Base-by-base conservation (phyloP, 805 yeast genomes). In the Candida pini region DNA sequence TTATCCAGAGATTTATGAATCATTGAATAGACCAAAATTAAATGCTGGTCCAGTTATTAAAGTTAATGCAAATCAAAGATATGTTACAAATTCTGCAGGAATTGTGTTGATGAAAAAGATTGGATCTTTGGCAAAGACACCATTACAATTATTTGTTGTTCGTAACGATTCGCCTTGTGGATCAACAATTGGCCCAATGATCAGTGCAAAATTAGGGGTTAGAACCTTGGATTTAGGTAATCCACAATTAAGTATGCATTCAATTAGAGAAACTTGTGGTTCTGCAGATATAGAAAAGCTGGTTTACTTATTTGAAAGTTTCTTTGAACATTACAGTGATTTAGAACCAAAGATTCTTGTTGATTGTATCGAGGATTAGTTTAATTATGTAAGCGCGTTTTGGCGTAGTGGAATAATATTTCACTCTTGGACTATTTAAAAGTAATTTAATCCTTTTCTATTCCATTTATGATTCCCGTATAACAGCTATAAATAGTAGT, bases 141-240 rank as follows among this genome's bases (percentile, higher is more conserved):
- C 97, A 13, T 61, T 90, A 42, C 98, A 90, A 60, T 60, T 88
- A 37, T 87, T 90, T 63, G 97, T 89, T n/a, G 95, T 83, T 18
- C 74, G 90, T 36, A 92, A 90, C 57, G 95, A 84, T 53, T 78
- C 94, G 3, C 86, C 96, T 3, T 90, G 97, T 62, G 98, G 98
- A 3, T 81, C 95, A 2, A 90, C 98, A 2, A 90, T 90, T 51
- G 98, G 97, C 1, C 97, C 97, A 15, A 84, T 89, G 59, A 65
- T 90, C 38, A 81, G 96, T 23, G 80, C 95, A 3, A 82, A 82
- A 47, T 69, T 88, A 25, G 97, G 97, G 34, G 71, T 89, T 33
- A 72, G 92, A 54, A 85, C 96, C 3, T 61, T 89, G 41, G 97
- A 89, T 59, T 61, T 89, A 34, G 97, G 97, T 38, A 86, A 85